Evolutionary conservation across 225 moss, liverwort and hornwort genomes (phyloP), one percentile per base, ranked within the genome.

Genomic region (Neckera pumila): DNA sequence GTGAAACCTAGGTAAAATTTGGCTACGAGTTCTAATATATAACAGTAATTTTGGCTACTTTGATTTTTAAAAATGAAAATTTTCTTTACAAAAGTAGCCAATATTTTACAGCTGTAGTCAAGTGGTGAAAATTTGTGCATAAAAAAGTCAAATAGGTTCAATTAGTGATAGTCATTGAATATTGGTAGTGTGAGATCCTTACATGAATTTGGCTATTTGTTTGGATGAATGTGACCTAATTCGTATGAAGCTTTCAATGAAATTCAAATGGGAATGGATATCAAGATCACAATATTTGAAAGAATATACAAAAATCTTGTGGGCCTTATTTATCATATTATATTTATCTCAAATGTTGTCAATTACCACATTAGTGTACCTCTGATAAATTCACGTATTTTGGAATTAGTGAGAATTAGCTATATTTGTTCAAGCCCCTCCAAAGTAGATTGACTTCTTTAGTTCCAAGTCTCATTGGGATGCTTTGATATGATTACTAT

Each of bases 401-500:
- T 5, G 5, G 3, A 71, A 42, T 71, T 15, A 71, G 5, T 14
- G 5, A 14, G 3, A 26, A 5, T 26, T 42, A 42, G 4, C 42
- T 27, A 42, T 71, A 71, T 42, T 42, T 42, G 1, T 0, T 25
- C 0, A 70, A 1, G 5, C 9, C 12, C 13, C 3, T 5, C 3
- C 6, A 43, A 6, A 43, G 8, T 28, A 0, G 0, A 43, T 72
- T 43, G 3, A 43, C 5, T 27, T 43, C 6, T 17, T 43, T 43
- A 28, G 43, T 16, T 72, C 28, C 2, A 28, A 43, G 27, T 28
- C 2, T 43, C 72, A 72, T 72, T 43, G 6, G 6, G 2, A 43
- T 43, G 43, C 0, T 0, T 0, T 17, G 1, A 16, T 2, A 43
- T 43, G 3, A 72, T 72, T 43, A 72, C 0, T 0, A 6, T 8